Percentiles rank a stretch among this genome's conserved stretches.
phyloP scores from a whole-genome alignment of 2,329 filamentous ascomycete genomes.

The Ophiostoma piceae region DNA sequence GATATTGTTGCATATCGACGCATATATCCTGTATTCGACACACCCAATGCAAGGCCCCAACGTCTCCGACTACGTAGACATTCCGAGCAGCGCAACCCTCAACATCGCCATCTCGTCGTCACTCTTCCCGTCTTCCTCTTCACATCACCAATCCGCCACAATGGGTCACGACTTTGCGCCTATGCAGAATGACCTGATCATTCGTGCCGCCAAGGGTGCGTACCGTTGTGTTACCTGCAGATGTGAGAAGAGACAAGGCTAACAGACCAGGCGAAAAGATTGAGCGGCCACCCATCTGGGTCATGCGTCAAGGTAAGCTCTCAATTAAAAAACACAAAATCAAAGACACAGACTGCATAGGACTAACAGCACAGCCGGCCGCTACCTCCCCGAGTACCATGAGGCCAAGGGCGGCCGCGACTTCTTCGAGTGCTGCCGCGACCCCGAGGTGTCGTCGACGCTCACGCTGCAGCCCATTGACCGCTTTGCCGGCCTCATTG shows the following conservation, averaged over 20 bases:
- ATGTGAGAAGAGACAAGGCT: too few relatives aligned
- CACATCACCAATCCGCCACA: neutral
- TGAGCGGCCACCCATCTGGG: constrained; percentile 93
- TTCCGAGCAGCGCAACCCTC: constrained; percentile 15
- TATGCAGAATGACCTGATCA: constrained; percentile 84
- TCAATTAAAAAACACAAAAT: too few relatives aligned
- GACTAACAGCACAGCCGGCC: constrained; percentile 60
- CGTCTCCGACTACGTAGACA: constrained; percentile 12
- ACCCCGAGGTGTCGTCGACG: constrained; percentile 85
- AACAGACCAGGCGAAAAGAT: constrained; percentile 67
- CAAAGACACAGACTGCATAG: neutral
- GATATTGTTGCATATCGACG: neutral
- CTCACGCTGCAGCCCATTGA: constrained; percentile 93
- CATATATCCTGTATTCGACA: neutral
- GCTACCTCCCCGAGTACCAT: constrained; percentile 97
- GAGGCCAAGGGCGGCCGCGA: constrained; percentile 84
- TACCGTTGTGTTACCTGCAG: neutral
- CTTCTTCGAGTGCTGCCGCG: constrained; percentile 97
- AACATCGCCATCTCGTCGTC: constrained; percentile 12
- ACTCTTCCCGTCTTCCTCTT: neutral
- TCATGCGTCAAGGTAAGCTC: constrained; percentile 90
- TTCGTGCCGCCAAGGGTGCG: constrained; percentile 83
- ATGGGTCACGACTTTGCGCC: constrained; percentile 73
- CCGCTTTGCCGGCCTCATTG: constrained; percentile 81
- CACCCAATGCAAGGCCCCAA: constrained; percentile 17